Evolutionary conservation across 176 grass and related monocot species (phyloP).

Genomic region (Musa schizocarpa): DNA sequence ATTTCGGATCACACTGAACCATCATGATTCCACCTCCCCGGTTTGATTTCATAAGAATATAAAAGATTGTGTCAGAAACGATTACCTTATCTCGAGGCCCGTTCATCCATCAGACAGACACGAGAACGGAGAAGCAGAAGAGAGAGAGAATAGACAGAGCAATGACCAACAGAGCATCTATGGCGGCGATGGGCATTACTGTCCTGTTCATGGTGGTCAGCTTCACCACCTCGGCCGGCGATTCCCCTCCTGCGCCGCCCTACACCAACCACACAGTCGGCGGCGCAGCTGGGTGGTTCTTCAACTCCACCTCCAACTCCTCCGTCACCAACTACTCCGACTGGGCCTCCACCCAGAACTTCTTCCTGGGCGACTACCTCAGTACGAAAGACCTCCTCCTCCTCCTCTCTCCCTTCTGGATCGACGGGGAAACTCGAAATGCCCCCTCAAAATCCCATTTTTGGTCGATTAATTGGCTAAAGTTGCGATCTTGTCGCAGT

Average conservation of each 20-base stretch:
- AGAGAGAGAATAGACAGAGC: too few species aligned
- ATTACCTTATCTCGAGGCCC: too few species aligned
- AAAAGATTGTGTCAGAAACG: too few species aligned
- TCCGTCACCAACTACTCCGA: slow-evolving; percentile 54
- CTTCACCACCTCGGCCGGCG: neutral
- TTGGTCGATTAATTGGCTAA: neutral
- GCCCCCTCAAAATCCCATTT: neutral
- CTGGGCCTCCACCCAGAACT: slow-evolving; percentile 54
- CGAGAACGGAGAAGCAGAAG: too few species aligned
- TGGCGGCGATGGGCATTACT: neutral
- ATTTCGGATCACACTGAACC: too few species aligned
- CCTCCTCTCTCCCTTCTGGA: neutral
- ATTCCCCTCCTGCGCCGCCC: slow-evolving; percentile 10
- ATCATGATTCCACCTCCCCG: too few species aligned
- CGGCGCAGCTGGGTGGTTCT: slow-evolving; percentile 57
- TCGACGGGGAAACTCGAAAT: neutral
- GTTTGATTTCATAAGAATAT: too few species aligned
- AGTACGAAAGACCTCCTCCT: slow-evolving; percentile 22
- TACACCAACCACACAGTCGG: slow-evolving; percentile 79
- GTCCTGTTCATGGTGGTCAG: neutral
- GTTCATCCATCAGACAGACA: too few species aligned
- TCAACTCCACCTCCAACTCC: slow-evolving; percentile 37
- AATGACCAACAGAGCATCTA: neutral
- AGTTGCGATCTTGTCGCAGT: slow-evolving; percentile 23
- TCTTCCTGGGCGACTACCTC: slow-evolving; percentile 78